Percentiles rank a stretch among this genome's conserved stretches.
Evolutionary conservation across 805 yeast genomes (phyloP).

Genomic region (Sugiyamaella lignohabitans): DNA sequence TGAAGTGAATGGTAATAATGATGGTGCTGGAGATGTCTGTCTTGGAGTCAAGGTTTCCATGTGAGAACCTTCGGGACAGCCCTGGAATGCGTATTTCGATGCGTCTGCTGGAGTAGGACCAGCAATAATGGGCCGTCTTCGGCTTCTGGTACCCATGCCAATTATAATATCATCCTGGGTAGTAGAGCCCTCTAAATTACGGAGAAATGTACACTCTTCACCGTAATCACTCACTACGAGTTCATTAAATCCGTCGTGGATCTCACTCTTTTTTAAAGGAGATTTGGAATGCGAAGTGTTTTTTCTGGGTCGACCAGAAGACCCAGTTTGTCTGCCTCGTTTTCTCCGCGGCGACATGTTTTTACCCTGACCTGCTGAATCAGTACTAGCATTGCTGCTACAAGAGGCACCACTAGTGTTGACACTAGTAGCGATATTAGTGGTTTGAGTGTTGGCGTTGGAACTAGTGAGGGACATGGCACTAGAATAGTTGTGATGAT

Average conservation of each 20-base stretch:
- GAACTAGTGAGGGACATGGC: not conserved
- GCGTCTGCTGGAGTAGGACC: not conserved
- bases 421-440: not conserved
- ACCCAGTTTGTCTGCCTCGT: not conserved
- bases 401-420: too few species aligned
- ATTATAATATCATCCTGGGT: not conserved
- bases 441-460: not conserved
- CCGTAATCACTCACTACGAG: slow-evolving; percentile 7
- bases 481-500: too few species aligned
- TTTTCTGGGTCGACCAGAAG: too few species aligned
- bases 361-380: not conserved
- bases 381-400: too few species aligned
- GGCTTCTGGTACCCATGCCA: not conserved
- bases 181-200: not conserved
- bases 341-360: not conserved
- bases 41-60: too few species aligned
- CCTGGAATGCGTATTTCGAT: too few species aligned
- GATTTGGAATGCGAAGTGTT: not conserved
- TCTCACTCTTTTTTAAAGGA: not conserved
- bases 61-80: too few species aligned
- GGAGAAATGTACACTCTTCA: slow-evolving; percentile 12
- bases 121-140: not conserved
- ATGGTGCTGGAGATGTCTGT: too few species aligned
- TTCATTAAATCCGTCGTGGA: slow-evolving; percentile 8
- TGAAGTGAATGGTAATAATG: not conserved